Evolutionary conservation across 2,329 filamentous ascomycete genomes (phyloP).

Genomic region (Lasiodiplodia gonubiensis): DNA sequence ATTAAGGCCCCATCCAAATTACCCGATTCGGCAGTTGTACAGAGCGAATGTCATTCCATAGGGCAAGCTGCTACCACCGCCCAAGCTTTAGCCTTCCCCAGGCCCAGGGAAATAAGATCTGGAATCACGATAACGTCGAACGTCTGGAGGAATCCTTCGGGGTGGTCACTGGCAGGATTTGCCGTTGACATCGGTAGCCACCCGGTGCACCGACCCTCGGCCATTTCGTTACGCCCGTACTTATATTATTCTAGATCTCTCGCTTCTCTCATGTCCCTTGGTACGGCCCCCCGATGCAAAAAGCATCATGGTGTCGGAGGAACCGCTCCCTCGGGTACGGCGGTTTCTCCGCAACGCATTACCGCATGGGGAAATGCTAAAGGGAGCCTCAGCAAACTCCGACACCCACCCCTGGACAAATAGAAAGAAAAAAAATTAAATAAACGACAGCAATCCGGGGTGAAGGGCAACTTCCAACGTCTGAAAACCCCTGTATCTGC

Average conservation of each 20-base stretch:
- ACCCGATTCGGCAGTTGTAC: not conserved
- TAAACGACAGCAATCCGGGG: not conserved
- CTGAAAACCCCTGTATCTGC: constrained; percentile 2
- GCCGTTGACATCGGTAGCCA: not conserved
- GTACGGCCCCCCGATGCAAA: not conserved
- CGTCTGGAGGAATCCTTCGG: not conserved
- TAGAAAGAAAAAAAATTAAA: not conserved
- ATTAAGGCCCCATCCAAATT: not conserved
- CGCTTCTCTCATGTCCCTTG: not conserved
- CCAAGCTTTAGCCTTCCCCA: not conserved
- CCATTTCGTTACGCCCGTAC: not conserved
- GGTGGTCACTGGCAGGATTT: not conserved
- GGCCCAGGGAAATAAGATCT: not conserved
- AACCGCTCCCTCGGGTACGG: not conserved
- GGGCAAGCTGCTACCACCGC: not conserved
- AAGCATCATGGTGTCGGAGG: not conserved
- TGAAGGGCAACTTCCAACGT: not conserved
- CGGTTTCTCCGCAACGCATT: constrained; percentile 8
- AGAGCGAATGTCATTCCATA: not conserved
- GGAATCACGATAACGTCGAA: not conserved
- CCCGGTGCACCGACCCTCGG: not conserved
- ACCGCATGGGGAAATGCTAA: constrained; percentile 8
- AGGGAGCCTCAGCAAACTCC: not conserved
- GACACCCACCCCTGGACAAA: not conserved
- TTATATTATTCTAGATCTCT: not conserved